Evolutionary conservation across 352 stramenopile genomes (phyloP), one percentile per base, ranked within the genome.

Genomic region (Phytophthora melonis): DNA sequence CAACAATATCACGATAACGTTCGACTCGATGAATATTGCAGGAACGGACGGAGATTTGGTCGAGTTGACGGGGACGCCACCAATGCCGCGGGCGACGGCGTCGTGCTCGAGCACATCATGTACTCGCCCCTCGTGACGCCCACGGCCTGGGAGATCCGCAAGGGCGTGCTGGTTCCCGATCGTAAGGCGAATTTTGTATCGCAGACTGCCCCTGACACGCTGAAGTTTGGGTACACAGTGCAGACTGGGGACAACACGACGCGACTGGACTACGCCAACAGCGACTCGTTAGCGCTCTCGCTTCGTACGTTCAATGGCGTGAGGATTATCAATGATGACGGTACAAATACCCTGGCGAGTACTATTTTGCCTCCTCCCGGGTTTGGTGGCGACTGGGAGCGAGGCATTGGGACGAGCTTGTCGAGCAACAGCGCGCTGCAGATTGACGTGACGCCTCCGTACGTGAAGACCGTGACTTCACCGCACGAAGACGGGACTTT

Each of bases 1-100:
- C 27, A 95, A 93, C 68, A 93, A 92, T 65, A 93, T 93, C 63
- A 92, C 83, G 0, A 62, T 95, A 21, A 92, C 86, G 1, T 95
- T 92, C 68, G 86, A 93, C 56, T 91, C 84, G 4, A 81, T 93
- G 62, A 95, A 95, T 66, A 81, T 90, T 23, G 75, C 76, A 32
- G 83, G 84, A 27, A 59, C 56, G 6, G 88, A 95, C 57, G 88
- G 88, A 70, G 78, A 95, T 73, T 63, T 95, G 11, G 81, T 87
- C 0, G 79, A 83, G 39, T 75, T 95, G 69, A 88, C 79, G 6
- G 82, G 75, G 2, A 93, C 52, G 43, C 54, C 14, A 69, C 65
- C 25, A 95, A 95, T 41, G 32, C 23, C 6, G 60, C 70, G 2
- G 88, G 87, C 5, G 80, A 90, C 39, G 82, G 81, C 5, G 52